phyloP scores from a whole-genome alignment of 495 filamentous ascomycete species.

The Glutinoglossum americanum region DNA sequence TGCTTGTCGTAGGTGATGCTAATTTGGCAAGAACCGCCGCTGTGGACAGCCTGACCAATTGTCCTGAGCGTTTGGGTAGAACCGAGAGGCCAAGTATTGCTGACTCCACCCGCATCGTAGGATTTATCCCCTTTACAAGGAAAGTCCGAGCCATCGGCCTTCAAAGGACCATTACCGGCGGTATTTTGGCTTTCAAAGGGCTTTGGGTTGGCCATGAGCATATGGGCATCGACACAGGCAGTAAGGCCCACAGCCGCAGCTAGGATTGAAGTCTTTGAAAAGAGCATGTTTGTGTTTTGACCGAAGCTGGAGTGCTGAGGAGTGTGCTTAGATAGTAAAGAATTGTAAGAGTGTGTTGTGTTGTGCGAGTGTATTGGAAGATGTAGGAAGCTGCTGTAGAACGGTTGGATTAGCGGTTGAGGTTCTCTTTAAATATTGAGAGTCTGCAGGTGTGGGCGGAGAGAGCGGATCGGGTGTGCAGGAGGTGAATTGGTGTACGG shows the following conservation, averaged over 20 bases:
- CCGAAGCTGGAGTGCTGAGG: no score
- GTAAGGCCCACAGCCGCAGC: constrained; percentile 27
- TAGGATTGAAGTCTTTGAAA: constrained; percentile 14
- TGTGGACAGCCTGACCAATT: constrained; percentile 46
- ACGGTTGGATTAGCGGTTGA: no score
- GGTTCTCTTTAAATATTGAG: no score
- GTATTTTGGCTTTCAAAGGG: constrained; percentile 33
- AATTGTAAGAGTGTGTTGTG: no score
- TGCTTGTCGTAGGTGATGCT: constrained; percentile 52
- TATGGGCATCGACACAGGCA: constrained; percentile 36
- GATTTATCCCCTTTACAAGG: constrained; percentile 42
- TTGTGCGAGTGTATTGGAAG: no score
- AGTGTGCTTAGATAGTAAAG: no score
- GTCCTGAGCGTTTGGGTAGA: constrained; percentile 28
- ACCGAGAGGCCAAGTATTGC: constrained; percentile 30
- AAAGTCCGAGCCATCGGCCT: constrained; percentile 38
- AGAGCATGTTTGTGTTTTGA: constrained; percentile 11
- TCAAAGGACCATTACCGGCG: constrained; percentile 42
- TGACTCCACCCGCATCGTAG: constrained; percentile 20
- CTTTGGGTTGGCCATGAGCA: constrained; percentile 44
- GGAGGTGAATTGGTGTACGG: no score
- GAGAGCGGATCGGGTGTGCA: no score
- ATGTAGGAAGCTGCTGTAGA: no score
- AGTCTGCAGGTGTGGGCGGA: no score
- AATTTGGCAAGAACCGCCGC: constrained; percentile 75